A percentile compares a stretch with the other conserved stretches of the same genome.
phyloP scores from a whole-genome alignment of 2,329 filamentous ascomycete species.

The Colletotrichum chrysophilum region DNA sequence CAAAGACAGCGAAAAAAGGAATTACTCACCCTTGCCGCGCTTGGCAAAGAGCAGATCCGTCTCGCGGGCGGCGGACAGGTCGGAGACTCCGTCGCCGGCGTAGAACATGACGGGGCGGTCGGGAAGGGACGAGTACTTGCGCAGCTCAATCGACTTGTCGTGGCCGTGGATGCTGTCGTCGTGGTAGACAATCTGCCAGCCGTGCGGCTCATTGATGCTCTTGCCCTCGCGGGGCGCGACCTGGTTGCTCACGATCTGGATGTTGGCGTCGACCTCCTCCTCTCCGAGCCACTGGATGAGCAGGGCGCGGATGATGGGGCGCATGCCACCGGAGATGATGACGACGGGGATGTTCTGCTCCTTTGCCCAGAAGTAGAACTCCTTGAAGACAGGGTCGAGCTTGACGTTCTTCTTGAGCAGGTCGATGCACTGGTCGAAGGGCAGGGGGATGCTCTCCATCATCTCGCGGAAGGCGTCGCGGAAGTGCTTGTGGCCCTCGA shows the following conservation, averaged over 20 bases:
- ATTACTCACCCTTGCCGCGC: conserved; percentile 74
- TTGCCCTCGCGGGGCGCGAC: conserved; percentile 69
- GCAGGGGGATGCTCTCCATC: conserved; percentile 84
- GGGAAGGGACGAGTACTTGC: conserved; percentile 81
- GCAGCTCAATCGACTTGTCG: conserved; percentile 92
- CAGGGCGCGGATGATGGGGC: conserved; percentile 85
- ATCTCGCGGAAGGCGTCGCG: conserved; percentile 88
- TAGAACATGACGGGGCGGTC: conserved; percentile 87
- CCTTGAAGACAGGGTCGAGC: conserved; percentile 85
- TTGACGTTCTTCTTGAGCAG: conserved; percentile 82
- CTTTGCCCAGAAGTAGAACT: conserved; percentile 85
- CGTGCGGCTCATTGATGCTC: conserved; percentile 77
- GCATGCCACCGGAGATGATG: conserved; percentile 91
- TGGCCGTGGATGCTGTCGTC: conserved; percentile 94
- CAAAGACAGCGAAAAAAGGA: background rate
- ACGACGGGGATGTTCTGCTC: conserved; percentile 89
- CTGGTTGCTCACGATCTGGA: conserved; percentile 91
- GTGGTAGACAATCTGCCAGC: conserved; percentile 88
- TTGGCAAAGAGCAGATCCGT: conserved; percentile 95
- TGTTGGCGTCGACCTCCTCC: conserved; percentile 71
- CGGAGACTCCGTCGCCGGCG: conserved; percentile 92
- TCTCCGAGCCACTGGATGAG: conserved; percentile 80
- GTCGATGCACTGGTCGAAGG: conserved; percentile 82
- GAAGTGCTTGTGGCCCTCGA: conserved; percentile 74
- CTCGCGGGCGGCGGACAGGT: conserved; percentile 89